Evolutionary conservation across 2,329 filamentous ascomycete species (phyloP), one percentile per base, ranked within the genome.

Genomic region (Hansfordia pulvinata): DNA sequence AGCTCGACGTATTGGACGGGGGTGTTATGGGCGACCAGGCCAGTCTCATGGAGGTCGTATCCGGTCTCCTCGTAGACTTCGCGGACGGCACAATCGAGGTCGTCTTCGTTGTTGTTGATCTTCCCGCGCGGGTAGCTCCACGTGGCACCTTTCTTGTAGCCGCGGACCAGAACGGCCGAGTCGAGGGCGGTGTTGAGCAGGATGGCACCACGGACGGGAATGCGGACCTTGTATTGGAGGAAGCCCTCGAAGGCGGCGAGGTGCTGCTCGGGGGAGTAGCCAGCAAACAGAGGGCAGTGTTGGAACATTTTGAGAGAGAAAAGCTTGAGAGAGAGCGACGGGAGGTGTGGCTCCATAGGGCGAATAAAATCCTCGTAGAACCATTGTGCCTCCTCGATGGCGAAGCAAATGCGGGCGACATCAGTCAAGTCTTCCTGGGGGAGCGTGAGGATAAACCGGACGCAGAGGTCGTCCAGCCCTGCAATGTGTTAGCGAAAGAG

Each of bases 301-400:
- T 86, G 76, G 50, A 96, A 94, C 42, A 98, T 92, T 40, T 78
- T 73, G 32, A 93, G 64, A 42, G 82, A 88, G 54, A 98, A 98
- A 27, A 67, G 75, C 39, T 82, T 76, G 18, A 98, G 67, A 23
- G 76, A 73, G 64, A 96, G 78, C 29, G 80, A 85, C 4, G 90
- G 90, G 8, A 98, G 66, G 20, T 68, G 68, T 27, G 85, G 77
- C 53, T 94, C 81, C 36, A 90, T 64, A 20, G 88, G 86, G 25
- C 90, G 82, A 50, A 98, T 84, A 50, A 98, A 98, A 56, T 98
- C 90, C 63, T 98, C 90, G 70, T 98, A 98, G 57, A 93, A 98
- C 90, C 90, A 98, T 74, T 98, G 92, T 43, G 90, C 90, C 57
- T 98, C 92, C 56, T 98, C 90, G 41, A 98, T 81, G 57, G 96